phyloP scores from a whole-genome alignment of 2,329 filamentous ascomycete species.

The Diaporthe nobilis region DNA sequence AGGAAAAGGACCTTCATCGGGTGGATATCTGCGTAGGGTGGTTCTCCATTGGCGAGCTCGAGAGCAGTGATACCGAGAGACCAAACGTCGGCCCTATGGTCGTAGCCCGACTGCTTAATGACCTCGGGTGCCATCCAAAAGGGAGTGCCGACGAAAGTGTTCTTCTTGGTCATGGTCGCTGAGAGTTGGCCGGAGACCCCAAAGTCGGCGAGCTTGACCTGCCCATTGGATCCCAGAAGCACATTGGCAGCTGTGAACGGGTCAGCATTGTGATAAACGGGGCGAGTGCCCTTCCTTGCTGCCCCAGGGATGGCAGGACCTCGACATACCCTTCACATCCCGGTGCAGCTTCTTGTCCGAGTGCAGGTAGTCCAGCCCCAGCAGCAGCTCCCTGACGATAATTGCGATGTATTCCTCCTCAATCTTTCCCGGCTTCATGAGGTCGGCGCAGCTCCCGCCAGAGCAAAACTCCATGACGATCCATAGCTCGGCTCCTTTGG shows the following conservation, averaged over 20 bases:
- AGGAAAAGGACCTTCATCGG: constrained; percentile 98
- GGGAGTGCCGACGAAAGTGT: constrained; percentile 97
- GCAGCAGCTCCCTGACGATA: constrained; percentile 88
- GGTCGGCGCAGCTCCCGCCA: constrained; percentile 93
- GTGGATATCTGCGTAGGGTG: constrained; percentile 95
- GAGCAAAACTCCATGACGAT: constrained; percentile 99
- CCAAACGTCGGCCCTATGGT: constrained; percentile 98
- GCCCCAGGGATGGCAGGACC: neutral
- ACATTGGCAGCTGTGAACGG: constrained; percentile 84
- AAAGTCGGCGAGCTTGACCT: constrained; percentile 98
- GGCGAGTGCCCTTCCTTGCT: neutral
- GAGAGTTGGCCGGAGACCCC: constrained; percentile 96
- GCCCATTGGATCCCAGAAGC: constrained; percentile 87
- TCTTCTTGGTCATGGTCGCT: constrained; percentile 99
- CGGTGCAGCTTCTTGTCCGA: constrained; percentile 95
- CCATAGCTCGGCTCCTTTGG: constrained; percentile 97
- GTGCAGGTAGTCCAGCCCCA: constrained; percentile 94
- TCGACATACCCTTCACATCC: constrained; percentile 86
- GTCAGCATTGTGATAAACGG: constrained; percentile 42
- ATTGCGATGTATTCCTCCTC: constrained; percentile 98
- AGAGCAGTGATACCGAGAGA: constrained; percentile 95
- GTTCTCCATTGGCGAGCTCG: constrained; percentile 91
- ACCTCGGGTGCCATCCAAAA: constrained; percentile 99
- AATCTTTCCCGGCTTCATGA: constrained; percentile 94
- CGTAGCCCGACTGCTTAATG: constrained; percentile 98